phyloP scores from a whole-genome alignment of 352 stramenopile species.

The Phytophthora pseudosyringae region DNA sequence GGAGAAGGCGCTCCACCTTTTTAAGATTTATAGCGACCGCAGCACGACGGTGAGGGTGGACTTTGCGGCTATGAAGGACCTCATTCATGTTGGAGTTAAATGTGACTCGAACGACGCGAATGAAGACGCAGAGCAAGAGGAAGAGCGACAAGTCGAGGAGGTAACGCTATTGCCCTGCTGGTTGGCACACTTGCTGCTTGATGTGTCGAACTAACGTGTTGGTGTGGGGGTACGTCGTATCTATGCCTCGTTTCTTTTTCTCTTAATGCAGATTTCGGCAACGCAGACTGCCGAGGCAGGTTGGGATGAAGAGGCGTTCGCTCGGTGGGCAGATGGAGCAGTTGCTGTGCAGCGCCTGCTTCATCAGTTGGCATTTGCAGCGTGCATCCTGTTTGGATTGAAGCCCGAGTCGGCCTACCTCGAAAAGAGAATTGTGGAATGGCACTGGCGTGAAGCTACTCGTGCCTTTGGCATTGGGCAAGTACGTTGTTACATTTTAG shows the following conservation, averaged over 20 bases:
- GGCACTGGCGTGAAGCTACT: conserved; percentile 71
- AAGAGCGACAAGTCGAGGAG: conserved; percentile 50
- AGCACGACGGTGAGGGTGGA: conserved; percentile 41
- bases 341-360: conserved; percentile 59
- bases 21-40: conserved; percentile 61
- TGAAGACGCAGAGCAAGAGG: conserved; percentile 37
- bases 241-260: no score
- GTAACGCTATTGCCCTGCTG: conserved; percentile 18
- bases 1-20: conserved; percentile 55
- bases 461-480: conserved; percentile 54
- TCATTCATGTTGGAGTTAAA: conserved; percentile 40
- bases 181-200: not conserved
- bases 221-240: not conserved
- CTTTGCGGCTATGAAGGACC: conserved; percentile 47
- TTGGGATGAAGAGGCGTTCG: conserved; percentile 56
- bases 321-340: conserved; percentile 52
- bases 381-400: conserved; percentile 78
- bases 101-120: conserved; percentile 32
- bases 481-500: conserved; percentile 36
- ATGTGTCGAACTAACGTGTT: not conserved
- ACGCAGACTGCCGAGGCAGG: conserved; percentile 43
- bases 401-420: conserved; percentile 71
- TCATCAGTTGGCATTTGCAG: conserved; percentile 75
- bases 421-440: conserved; percentile 77
- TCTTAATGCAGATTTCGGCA: conserved; percentile 41